Evolutionary conservation across 2,329 filamentous ascomycete species (phyloP).

Genomic region (Coniochaeta ligniaria): DNA sequence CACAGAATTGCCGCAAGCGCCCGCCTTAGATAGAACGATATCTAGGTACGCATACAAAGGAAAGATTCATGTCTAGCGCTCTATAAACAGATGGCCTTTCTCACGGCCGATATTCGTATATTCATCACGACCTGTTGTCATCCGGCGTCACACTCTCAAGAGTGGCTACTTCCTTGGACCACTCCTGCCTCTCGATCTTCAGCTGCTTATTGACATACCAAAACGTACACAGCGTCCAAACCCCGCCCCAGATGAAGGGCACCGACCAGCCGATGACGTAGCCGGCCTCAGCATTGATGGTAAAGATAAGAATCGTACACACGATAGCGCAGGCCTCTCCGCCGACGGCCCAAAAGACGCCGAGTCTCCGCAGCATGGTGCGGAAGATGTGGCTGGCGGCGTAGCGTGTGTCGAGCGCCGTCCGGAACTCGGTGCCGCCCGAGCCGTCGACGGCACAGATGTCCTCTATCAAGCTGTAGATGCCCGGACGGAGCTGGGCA

Average conservation of each 20-base stretch:
- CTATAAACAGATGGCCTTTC: background rate
- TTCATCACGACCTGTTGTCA: background rate
- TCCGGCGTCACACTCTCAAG: background rate
- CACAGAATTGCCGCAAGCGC: too few species aligned
- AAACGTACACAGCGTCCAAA: constrained; percentile 16
- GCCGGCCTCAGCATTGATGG: constrained; percentile 12
- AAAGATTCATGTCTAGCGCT: background rate
- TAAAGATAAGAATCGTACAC: constrained; percentile 32
- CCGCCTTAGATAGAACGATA: background rate
- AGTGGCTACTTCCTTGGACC: constrained; percentile 15
- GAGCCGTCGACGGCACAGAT: constrained; percentile 60
- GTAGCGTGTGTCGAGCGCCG: constrained; percentile 42
- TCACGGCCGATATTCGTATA: background rate
- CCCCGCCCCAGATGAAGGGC: constrained; percentile 16
- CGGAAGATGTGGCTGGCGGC: constrained; percentile 46
- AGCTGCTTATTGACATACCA: constrained; percentile 17
- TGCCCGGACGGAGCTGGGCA: constrained; percentile 48
- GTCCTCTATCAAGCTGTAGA: constrained; percentile 61
- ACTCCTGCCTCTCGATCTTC: constrained; percentile 16
- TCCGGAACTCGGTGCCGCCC: constrained; percentile 46
- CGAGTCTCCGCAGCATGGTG: constrained; percentile 44
- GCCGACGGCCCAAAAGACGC: constrained; percentile 49
- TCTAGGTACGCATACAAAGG: background rate
- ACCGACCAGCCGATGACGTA: constrained; percentile 16
- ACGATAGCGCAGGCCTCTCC: constrained; percentile 37